Percentiles rank a stretch among this genome's conserved stretches.
phyloP scores from a whole-genome alignment of 176 grass and related monocot species.

The Bonia amplexicaulis region DNA sequence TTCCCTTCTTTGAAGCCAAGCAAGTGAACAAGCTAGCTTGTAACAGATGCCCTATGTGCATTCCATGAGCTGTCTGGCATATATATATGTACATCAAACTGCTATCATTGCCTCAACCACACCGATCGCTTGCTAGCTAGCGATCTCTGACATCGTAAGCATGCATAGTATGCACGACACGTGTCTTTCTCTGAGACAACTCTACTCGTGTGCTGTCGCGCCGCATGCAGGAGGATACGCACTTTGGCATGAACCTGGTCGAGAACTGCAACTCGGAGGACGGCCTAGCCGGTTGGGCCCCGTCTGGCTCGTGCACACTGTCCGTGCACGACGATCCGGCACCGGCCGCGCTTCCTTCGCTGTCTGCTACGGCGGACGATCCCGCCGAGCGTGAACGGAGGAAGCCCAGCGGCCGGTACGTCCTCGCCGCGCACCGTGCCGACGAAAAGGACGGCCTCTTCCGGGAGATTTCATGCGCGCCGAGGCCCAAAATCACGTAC shows the following conservation, averaged over 20 bases:
- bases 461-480: slow-evolving; percentile 16
- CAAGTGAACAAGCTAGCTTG: slow-evolving; percentile 9
- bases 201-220: neutral
- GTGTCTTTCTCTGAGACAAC: neutral
- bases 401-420: slow-evolving; percentile 43
- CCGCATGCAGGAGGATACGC: slow-evolving; percentile 5
- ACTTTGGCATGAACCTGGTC: slow-evolving; percentile 29
- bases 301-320: slow-evolving; percentile 43
- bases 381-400: neutral
- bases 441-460: slow-evolving; percentile 46
- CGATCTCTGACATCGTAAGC: neutral
- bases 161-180: neutral
- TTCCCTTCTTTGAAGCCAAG: slow-evolving; percentile 45
- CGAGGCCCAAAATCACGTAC: slow-evolving; percentile 45
- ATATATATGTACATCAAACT: neutral
- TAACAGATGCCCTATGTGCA: slow-evolving; percentile 6
- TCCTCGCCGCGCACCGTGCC: slow-evolving; percentile 30
- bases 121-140: neutral
- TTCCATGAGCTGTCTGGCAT: slow-evolving; percentile 14
- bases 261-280: slow-evolving; percentile 12
- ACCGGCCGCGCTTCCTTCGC: neutral
- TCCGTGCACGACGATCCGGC: slow-evolving; percentile 9
- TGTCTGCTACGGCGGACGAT: neutral
- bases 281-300: slow-evolving; percentile 41
- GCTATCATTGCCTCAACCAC: slow-evolving; percentile 12